phyloP scores from a whole-genome alignment of 352 stramenopile species.

The Phytophthora kernoviae region DNA sequence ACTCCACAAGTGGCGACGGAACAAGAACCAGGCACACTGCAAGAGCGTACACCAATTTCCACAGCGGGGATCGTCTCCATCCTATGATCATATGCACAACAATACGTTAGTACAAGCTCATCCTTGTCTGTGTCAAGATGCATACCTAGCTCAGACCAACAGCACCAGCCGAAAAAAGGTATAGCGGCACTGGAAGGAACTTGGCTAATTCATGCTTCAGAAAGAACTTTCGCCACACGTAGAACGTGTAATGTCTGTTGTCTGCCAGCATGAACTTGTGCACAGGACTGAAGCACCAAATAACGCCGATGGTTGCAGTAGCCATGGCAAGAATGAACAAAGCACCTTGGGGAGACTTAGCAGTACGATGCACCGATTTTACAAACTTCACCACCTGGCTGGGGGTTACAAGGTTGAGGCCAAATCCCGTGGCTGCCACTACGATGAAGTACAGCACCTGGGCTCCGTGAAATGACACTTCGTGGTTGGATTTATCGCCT shows the following conservation, averaged over 20 bases:
- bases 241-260: constrained; percentile 94
- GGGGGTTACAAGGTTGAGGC: constrained; percentile 46
- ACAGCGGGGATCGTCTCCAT: constrained; percentile 64
- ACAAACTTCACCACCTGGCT: constrained; percentile 42
- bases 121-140: neutral
- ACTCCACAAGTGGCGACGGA: constrained; percentile 90
- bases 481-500: constrained; percentile 89
- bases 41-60: constrained; percentile 73
- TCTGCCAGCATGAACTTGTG: constrained; percentile 93
- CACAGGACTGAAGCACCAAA: constrained; percentile 72
- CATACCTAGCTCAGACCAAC: constrained; percentile 69
- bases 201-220: constrained; percentile 72
- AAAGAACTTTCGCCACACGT: constrained; percentile 91
- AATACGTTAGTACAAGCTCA: constrained; percentile 1
- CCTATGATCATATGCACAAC: constrained; percentile 28
- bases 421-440: constrained; percentile 66
- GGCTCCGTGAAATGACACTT: constrained; percentile 69
- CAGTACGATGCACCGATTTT: constrained; percentile 37
- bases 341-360: constrained; percentile 34
- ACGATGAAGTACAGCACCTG: constrained; percentile 84
- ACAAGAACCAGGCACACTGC: constrained; percentile 84
- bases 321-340: constrained; percentile 33
- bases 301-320: constrained; percentile 36
- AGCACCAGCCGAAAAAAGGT: constrained; percentile 72
- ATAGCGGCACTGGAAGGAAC: constrained; percentile 61